Evolutionary conservation across 2,329 filamentous ascomycete genomes (phyloP).

Genomic region (Ceratocystis smalleyi): DNA sequence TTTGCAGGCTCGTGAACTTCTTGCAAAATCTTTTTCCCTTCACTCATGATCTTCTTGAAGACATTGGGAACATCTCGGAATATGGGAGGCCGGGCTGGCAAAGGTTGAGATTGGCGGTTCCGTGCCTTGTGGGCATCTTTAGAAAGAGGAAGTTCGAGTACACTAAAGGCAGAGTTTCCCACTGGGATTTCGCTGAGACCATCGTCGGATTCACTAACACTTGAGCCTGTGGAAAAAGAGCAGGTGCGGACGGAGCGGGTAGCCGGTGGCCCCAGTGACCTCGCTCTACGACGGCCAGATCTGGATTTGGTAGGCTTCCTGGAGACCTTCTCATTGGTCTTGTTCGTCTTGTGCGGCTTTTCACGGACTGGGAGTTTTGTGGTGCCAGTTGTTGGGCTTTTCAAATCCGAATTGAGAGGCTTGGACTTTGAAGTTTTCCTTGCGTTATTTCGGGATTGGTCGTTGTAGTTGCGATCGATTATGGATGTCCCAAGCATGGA

Average conservation of each 20-base stretch:
- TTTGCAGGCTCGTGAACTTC: conserved; percentile 43
- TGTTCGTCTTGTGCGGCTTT: neutral
- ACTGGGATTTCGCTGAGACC: conserved; percentile 39
- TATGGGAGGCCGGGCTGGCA: conserved; percentile 37
- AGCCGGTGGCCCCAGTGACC: conserved; percentile 13
- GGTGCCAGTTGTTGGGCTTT: neutral
- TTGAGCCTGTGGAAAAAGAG: conserved; percentile 21
- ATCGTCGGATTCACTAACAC: conserved; percentile 22
- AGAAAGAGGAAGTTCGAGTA: conserved; percentile 40
- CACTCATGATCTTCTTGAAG: conserved; percentile 47
- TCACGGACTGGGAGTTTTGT: neutral
- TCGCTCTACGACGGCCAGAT: conserved; percentile 10
- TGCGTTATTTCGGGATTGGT: conserved; percentile 14
- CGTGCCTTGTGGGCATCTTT: conserved; percentile 29
- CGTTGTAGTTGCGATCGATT: conserved; percentile 27
- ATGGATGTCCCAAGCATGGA: conserved; percentile 22
- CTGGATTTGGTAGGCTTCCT: conserved; percentile 1
- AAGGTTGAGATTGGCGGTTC: conserved; percentile 21
- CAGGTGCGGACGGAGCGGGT: conserved; percentile 12
- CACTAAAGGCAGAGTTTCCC: conserved; percentile 51
- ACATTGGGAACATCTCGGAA: conserved; percentile 47
- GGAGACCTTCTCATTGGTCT: neutral
- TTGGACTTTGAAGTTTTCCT: neutral
- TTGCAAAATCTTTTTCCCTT: conserved; percentile 49
- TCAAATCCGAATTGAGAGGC: conserved; percentile 1